phyloP scores from a whole-genome alignment of 2,329 filamentous ascomycete genomes.

The Onygenales sp. region DNA sequence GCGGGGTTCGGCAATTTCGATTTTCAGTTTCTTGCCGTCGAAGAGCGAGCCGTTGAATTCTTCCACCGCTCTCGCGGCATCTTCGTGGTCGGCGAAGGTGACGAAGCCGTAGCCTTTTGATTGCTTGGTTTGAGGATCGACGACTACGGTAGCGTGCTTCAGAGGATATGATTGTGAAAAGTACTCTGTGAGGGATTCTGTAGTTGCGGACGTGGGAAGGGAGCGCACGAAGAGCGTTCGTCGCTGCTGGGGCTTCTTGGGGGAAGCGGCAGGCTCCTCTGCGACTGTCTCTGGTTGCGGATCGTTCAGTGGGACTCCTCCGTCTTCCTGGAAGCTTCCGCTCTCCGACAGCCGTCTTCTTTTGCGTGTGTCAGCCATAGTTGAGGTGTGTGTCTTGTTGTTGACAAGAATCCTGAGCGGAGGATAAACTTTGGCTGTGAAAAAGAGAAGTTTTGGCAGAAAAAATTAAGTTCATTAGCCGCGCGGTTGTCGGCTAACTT shows the following conservation, averaged over 20 bases:
- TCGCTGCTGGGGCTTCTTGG: constrained; percentile 27
- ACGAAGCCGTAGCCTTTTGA: constrained; percentile 95
- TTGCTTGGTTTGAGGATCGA: constrained; percentile 73
- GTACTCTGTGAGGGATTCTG: constrained; percentile 71
- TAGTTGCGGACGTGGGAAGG: constrained; percentile 67
- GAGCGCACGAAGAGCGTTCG: constrained; percentile 85
- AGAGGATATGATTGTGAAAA: constrained; percentile 93
- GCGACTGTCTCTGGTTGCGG: neutral
- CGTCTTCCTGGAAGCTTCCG: constrained; percentile 16
- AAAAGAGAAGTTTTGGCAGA: neutral
- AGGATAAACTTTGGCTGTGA: neutral
- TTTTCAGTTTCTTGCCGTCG: constrained; percentile 69
- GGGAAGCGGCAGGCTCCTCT: constrained; percentile 3
- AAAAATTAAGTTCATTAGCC: neutral
- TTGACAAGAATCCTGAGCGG: neutral
- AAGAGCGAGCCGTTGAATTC: constrained; percentile 72
- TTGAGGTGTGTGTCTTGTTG: constrained; percentile 1
- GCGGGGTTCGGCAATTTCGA: constrained; percentile 82
- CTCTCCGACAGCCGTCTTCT: constrained; percentile 26
- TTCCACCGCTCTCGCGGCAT: constrained; percentile 69
- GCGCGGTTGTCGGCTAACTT: neutral
- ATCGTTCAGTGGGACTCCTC: constrained; percentile 1
- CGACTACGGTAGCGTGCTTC: constrained; percentile 89
- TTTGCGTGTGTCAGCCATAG: constrained; percentile 26
- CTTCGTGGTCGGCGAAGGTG: constrained; percentile 87